Evolutionary conservation across 1,284 basidiomycete genomes (phyloP), one percentile per base, ranked within the genome.

Genomic region (Phlebopus sp.): DNA sequence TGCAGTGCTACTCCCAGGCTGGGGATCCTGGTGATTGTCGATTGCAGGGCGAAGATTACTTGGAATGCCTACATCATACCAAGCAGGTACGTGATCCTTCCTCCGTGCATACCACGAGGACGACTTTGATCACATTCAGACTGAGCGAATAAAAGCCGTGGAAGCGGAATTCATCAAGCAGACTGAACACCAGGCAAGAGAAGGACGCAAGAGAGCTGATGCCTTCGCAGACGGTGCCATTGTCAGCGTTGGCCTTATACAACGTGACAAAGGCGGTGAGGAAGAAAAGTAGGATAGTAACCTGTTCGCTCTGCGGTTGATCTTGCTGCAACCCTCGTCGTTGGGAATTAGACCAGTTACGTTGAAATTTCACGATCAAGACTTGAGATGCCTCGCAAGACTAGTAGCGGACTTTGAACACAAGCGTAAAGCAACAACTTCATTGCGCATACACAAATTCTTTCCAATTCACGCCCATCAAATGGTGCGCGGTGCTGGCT

Each of bases 41-140:
- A 14, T 69, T 76, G 14, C 85, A 84, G 56, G 84, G 82, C 53
- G 90, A 90, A 55, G 94, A 97, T 69, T 97, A 97, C 73, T 67
- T 97, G 49, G 93, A 97, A 69, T 97, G 95, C 69, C 72, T 97
- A 51, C 94, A 97, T 67, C 84, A 89, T 64, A 86, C 81, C 37
- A 92, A 96, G 69, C 93, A 96, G 82, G 94, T 93, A 54, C 57
- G 71, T 63, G 15, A 30, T 34, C 49, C 38, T 50, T 29, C 42
- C 27, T 19, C 32, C 42, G 38, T 46, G 51, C 50, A 19, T 49
- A 37, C 32, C 36, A 48, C 44, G 13, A 37, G 42, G 45, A 49
- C 31, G 27, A n/a, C 41, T 29, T 19, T 47, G 29, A 47, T 39
- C 44, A 37, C 39, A 34, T 42, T 21, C 50, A 92, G 90, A 80